Evolutionary conservation across 257 asterid species (phyloP).

Genomic region (Rehmannia glutinosa): DNA sequence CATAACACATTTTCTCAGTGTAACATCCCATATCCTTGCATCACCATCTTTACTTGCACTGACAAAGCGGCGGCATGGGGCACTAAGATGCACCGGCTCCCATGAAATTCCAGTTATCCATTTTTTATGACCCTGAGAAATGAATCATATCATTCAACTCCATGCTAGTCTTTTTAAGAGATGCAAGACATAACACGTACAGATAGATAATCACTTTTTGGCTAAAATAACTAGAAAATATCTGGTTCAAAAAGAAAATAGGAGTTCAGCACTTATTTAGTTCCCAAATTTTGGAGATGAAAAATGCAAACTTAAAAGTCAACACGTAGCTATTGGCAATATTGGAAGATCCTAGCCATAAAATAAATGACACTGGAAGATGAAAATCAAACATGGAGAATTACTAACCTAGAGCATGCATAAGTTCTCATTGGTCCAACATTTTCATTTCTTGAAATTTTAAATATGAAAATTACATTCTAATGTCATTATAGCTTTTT

Average conservation of each 20-base stretch:
- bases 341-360: background rate
- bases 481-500: background rate
- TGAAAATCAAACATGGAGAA: background rate
- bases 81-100: constrained; percentile 91
- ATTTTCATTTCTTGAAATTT: background rate
- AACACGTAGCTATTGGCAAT: background rate
- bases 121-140: constrained; percentile 91
- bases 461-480: background rate
- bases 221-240: background rate
- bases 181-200: constrained; percentile 2
- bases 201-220: background rate
- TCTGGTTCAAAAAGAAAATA: background rate
- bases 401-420: background rate
- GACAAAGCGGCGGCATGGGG: constrained; percentile 87
- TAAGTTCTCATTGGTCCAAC: background rate
- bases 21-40: constrained; percentile 96
- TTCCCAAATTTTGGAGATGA: background rate
- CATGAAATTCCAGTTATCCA: constrained; percentile 98
- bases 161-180: background rate
- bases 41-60: constrained; percentile 98
- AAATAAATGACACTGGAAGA: background rate
- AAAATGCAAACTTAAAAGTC: background rate
- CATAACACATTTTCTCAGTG: constrained; percentile 61
- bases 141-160: constrained; percentile 8
- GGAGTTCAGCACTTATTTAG: background rate